Evolutionary conservation across 768 basidiomycete species (phyloP), one percentile per base, ranked within the genome.

Genomic region (Mycena pura): DNA sequence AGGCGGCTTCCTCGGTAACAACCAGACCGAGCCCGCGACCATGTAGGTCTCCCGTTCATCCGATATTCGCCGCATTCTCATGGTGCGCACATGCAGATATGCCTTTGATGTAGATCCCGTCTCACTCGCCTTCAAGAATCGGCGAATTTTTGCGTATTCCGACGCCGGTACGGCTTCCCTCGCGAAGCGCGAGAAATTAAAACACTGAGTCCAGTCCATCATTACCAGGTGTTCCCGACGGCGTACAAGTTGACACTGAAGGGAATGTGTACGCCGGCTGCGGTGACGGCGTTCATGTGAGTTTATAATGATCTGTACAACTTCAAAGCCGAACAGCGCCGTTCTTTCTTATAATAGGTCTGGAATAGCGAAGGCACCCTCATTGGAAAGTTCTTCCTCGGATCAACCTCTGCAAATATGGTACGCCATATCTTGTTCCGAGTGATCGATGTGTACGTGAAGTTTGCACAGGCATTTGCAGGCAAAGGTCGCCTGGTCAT

Each of bases 191-290:
- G 34, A 25, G n/a, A 4, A 13, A 21, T 34, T 43, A n/a, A 21
- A 36, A 36, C 10, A 40, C n/a, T n/a, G n/a, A n/a, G n/a, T n/a
- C n/a, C n/a, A 19, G 15, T 19, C 38, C 22, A 50, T 28, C 14
- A 50, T 50, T 22, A 50, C 31, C 34, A 50, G 48, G 48, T 34
- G 28, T 53, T 29, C 84, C 89, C 6, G 89, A 91, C 60, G 90
- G 90, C 11, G 72, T 91, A 10, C 85, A 88, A 66, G 77, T 88
- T 1, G 91, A 92, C 66, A 75, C 75, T 5, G 70, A 79, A 0
- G 88, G 88, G 0, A 91, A 91, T 62, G 82, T 92, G 0, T 92
- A 85, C 68, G 77, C 86, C 0, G 87, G 86, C 2, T 84, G 84
- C 55, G 88, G 84, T n/a, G 90, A 91, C 57, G 90, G 89, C 36